Evolutionary conservation across 768 basidiomycete genomes (phyloP).

Genomic region (Gloeophyllum trabeum): DNA sequence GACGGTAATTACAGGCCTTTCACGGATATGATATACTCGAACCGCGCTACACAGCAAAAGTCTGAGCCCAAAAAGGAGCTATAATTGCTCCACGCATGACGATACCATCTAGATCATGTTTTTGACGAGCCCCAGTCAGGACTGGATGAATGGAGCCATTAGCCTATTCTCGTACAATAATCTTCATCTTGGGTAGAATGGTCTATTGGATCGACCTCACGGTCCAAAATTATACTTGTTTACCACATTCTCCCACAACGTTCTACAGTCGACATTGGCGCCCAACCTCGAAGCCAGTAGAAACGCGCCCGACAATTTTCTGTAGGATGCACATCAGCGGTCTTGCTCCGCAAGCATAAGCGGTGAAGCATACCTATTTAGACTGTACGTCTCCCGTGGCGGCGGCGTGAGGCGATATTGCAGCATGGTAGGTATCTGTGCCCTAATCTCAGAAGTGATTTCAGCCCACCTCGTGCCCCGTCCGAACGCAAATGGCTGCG

Average conservation of each 20-base stretch:
- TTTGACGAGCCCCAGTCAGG: no score
- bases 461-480: slow-evolving; percentile 48
- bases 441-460: slow-evolving; percentile 70
- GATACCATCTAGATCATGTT: no score
- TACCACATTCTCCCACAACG: slow-evolving; percentile 66
- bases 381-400: slow-evolving; percentile 87
- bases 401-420: slow-evolving; percentile 83
- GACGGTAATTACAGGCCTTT: slow-evolving; percentile 38
- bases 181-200: no score
- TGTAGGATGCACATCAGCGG: slow-evolving; percentile 13
- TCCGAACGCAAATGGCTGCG: slow-evolving; percentile 76
- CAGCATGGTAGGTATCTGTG: slow-evolving; percentile 84
- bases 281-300: slow-evolving; percentile 65
- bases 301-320: slow-evolving; percentile 79
- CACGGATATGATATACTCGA: slow-evolving; percentile 74
- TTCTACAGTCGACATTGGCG: slow-evolving; percentile 62
- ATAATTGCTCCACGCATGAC: background rate
- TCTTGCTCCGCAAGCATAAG: background rate
- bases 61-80: slow-evolving; percentile 16
- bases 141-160: no score
- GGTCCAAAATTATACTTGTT: slow-evolving; percentile 21
- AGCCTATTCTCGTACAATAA: no score
- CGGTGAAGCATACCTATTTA: slow-evolving; percentile 56
- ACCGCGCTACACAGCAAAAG: slow-evolving; percentile 25
- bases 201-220: no score